Evolutionary conservation across 2,329 filamentous ascomycete genomes (phyloP).

Genomic region (Calonectria multiphialidica): DNA sequence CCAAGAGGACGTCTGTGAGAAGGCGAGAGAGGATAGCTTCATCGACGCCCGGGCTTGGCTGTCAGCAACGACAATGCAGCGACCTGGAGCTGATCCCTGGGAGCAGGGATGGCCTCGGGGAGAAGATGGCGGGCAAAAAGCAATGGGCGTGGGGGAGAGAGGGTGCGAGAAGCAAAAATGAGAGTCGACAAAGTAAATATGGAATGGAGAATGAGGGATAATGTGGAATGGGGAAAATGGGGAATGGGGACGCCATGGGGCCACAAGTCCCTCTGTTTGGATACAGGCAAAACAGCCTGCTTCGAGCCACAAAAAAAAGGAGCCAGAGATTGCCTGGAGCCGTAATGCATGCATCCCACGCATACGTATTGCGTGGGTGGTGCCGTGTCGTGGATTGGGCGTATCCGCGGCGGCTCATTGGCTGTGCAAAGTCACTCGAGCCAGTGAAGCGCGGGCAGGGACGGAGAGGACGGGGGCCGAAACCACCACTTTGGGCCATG

Average conservation of each 20-base stretch:
- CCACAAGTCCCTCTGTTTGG: conserved; percentile 25
- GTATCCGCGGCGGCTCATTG: conserved; percentile 25
- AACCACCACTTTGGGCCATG: conserved; percentile 21
- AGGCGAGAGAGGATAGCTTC: not conserved
- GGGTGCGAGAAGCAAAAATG: not conserved
- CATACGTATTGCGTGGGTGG: conserved; percentile 32
- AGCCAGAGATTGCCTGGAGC: conserved; percentile 10
- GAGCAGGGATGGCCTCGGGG: not conserved
- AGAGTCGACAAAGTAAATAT: conserved; percentile 5
- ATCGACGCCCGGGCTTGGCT: conserved; percentile 14
- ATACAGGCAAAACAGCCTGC: conserved; percentile 12
- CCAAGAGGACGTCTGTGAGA: conserved; percentile 17
- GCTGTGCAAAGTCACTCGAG: conserved; percentile 12
- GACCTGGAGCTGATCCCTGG: conserved; percentile 16
- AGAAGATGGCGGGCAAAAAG: not conserved
- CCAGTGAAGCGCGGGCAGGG: conserved; percentile 14
- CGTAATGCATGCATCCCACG: conserved; percentile 46
- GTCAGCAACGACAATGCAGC: conserved; percentile 18
- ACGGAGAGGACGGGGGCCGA: not conserved
- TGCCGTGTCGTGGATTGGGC: conserved; percentile 17
- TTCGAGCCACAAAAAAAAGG: conserved; percentile 19
- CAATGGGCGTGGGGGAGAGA: conserved; percentile 2
- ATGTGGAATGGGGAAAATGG: conserved; percentile 31
- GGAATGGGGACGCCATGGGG: conserved; percentile 26
- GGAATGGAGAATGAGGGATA: conserved; percentile 40